Conservation (phyloP, 1,284 basidiomycete genomes). For the Bjerkandera adusta region DNA sequence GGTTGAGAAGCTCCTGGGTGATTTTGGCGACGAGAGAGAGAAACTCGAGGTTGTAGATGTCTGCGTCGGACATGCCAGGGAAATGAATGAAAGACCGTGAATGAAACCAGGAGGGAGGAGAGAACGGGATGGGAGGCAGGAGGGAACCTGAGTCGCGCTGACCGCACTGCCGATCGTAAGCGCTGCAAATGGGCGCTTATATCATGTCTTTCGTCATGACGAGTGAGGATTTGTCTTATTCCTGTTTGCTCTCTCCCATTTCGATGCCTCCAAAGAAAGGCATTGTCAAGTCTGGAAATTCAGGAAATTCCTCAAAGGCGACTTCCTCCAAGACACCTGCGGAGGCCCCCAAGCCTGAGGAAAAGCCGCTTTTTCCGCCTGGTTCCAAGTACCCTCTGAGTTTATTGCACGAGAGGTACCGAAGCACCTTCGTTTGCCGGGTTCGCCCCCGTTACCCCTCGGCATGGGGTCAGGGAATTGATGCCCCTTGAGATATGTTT, state of each 20-base stretch:
- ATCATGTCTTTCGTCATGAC: too few species aligned
- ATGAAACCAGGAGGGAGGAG: slow-evolving; percentile 4
- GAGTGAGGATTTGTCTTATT: not conserved
- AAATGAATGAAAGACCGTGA: slow-evolving; percentile 9
- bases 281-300: slow-evolving; percentile 84
- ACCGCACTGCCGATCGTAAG: too few species aligned
- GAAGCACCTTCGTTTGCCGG: not conserved
- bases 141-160: not conserved
- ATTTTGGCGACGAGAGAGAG: slow-evolving; percentile 88
- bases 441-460: not conserved
- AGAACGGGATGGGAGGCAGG: not conserved
- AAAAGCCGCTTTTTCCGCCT: slow-evolving; percentile 70
- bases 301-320: slow-evolving; percentile 76
- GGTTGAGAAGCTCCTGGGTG: slow-evolving; percentile 88
- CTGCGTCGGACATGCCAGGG: slow-evolving; percentile 60
- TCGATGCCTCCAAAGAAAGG: slow-evolving; percentile 71
- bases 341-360: slow-evolving; percentile 26
- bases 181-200: too few species aligned
- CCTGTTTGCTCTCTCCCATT: not conserved
- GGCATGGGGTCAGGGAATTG: not conserved
- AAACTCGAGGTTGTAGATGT: slow-evolving; percentile 88
- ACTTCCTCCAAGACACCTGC: slow-evolving; percentile 28
- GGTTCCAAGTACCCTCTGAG: slow-evolving; percentile 82
- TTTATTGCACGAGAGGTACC: slow-evolving; percentile 72
- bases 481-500: not conserved